Conservation (phyloP, 495 filamentous ascomycete species). For the Lindgomyces ingoldianus region DNA sequence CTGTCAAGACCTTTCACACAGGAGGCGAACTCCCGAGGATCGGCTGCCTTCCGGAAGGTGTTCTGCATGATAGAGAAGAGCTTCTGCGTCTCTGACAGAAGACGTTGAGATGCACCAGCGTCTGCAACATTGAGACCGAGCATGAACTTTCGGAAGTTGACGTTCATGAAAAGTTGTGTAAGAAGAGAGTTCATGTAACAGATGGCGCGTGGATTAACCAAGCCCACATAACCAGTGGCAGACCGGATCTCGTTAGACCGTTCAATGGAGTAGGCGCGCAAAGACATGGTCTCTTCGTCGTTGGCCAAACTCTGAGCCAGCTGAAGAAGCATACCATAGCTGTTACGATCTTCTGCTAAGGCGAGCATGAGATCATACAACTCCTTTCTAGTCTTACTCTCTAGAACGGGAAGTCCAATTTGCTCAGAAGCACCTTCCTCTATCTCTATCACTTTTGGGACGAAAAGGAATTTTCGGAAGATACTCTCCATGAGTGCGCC, state of each 20-base stretch:
- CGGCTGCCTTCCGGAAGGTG: conserved; percentile 67
- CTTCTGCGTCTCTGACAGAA: conserved; percentile 75
- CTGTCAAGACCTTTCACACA: conserved; percentile 83
- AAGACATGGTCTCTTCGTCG: conserved; percentile 42
- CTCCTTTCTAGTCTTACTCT: conserved; percentile 59
- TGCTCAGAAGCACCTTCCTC: conserved; percentile 1
- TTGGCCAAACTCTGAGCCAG: conserved; percentile 56
- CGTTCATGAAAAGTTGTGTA: conserved; percentile 96
- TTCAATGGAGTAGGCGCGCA: conserved; percentile 54
- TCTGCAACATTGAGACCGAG: conserved; percentile 63
- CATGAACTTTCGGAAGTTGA: conserved; percentile 83
- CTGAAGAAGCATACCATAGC: conserved; percentile 44
- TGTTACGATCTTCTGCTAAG: conserved; percentile 57
- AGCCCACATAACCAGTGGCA: conserved; percentile 74
- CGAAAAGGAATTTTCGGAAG: conserved; percentile 71
- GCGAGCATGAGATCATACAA: conserved; percentile 64
- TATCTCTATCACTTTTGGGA: conserved; percentile 50
- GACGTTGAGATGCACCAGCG: conserved; percentile 54
- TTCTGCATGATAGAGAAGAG: conserved; percentile 88
- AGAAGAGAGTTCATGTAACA: conserved; percentile 97
- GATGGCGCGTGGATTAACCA: conserved; percentile 90
- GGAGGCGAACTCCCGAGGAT: conserved; percentile 70
- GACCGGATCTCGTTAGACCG: conserved; percentile 69
- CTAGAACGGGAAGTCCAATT: conserved; percentile 51
- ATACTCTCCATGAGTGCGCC: conserved; percentile 56